Conservation (phyloP, 2,329 filamentous ascomycete genomes). For the Trichophyton verrucosum region DNA sequence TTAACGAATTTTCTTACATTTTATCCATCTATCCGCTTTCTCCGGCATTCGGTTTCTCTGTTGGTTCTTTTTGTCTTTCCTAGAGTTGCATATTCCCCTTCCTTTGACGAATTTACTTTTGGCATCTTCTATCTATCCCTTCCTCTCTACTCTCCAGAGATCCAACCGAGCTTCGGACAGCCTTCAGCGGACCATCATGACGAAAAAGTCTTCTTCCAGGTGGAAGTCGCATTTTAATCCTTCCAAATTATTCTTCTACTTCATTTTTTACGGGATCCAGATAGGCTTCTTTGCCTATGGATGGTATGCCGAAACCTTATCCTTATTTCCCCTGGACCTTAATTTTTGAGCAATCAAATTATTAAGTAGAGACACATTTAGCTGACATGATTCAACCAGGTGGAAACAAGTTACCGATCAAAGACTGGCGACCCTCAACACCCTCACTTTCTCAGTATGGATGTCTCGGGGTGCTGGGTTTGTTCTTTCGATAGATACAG, state of each 20-base stretch:
- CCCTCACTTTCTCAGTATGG: slow-evolving; percentile 81
- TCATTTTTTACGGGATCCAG: slow-evolving; percentile 70
- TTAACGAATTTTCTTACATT: not conserved
- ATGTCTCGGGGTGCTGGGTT: slow-evolving; percentile 87
- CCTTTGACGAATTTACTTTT: not conserved
- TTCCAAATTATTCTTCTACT: slow-evolving; percentile 64
- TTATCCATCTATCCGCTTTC: not conserved
- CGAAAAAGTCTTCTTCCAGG: slow-evolving; percentile 4
- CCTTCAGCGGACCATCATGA: not conserved
- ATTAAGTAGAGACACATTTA: not conserved
- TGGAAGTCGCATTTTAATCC: slow-evolving; percentile 49
- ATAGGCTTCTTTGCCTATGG: slow-evolving; percentile 67
- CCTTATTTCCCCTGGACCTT: not conserved
- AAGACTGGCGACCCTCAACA: slow-evolving; percentile 65
- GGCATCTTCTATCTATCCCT: not conserved
- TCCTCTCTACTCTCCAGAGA: not conserved
- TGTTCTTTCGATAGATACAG: slow-evolving; percentile 68
- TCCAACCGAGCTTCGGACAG: not conserved
- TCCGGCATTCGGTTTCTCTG: not conserved
- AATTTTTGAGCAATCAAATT: not conserved
- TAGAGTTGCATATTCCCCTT: not conserved
- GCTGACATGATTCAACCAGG: slow-evolving; percentile 40
- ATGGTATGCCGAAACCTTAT: slow-evolving; percentile 49
- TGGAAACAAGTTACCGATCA: slow-evolving; percentile 59
- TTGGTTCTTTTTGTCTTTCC: not conserved